Percentiles rank a stretch among this genome's conserved stretches.
phyloP scores from a whole-genome alignment of 257 asterid genomes.

The Scutellaria baicalensis region DNA sequence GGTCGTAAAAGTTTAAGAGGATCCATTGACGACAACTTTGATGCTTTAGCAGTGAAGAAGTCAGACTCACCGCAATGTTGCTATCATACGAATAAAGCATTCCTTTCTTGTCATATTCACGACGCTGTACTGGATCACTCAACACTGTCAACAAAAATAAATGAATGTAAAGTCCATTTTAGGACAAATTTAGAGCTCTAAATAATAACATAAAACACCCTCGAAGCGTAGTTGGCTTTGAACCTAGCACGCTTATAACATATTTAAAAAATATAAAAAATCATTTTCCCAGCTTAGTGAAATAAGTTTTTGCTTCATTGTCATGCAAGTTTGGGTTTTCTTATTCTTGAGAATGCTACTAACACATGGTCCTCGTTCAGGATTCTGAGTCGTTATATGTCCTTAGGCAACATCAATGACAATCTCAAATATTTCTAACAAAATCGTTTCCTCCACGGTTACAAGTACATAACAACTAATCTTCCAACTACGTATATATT shows the following conservation, averaged over 20 bases:
- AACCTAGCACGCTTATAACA: background rate
- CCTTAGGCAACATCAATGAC: background rate
- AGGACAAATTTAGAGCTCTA: background rate
- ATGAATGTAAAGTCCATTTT: background rate
- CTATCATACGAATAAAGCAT: slow-evolving; percentile 51
- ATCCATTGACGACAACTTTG: background rate
- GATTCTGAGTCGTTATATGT: background rate
- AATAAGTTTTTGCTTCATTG: background rate
- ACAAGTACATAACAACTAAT: background rate
- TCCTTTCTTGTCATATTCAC: slow-evolving; percentile 81
- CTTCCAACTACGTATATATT: background rate
- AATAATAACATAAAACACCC: background rate
- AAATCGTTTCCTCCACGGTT: background rate
- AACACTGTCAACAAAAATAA: slow-evolving; percentile 40
- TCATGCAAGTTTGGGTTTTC: background rate
- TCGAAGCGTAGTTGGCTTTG: background rate
- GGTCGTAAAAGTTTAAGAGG: background rate
- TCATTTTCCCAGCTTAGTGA: background rate
- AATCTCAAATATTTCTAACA: background rate
- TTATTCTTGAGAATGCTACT: background rate
- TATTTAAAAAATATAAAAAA: background rate
- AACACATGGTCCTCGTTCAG: background rate
- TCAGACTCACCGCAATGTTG: slow-evolving; percentile 46
- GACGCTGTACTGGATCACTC: slow-evolving; percentile 83
- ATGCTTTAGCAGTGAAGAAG: background rate